Base-by-base conservation (phyloP, 129 eudicot species). In the Flaveria bidentis region DNA sequence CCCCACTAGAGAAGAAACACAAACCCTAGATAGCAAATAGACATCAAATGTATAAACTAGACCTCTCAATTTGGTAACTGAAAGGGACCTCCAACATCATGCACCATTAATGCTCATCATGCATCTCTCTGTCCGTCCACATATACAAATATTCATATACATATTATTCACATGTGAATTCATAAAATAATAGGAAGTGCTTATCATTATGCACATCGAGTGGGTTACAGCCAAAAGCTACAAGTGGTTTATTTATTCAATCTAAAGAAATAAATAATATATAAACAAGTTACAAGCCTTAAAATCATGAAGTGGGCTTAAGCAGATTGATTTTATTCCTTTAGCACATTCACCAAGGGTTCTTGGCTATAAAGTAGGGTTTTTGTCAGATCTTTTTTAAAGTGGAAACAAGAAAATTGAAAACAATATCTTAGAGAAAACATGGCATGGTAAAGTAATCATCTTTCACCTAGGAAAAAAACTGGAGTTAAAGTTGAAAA, bases 381-480 rank as follows among this genome's bases (percentile, higher is more conserved):
- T 80, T 69, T 76, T 82, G 90, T 88, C 92, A 83, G 90, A 78
- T 90, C 93, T 84, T 82, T 81, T 80, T 73, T 84, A 80, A 87
- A 69, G 85, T 85, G 74, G 78, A 51, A 74, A 56, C 69, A 68
- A 41, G 65, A 71, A 70, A 81, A 42, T 46, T 67, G 76, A 39
- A 69, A 78, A 74, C 55, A 63, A 69, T 73, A 63, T 77, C 46
- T 65, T 72, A 64, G 52, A 76, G 82, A 77, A 78, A 82, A 82
- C 86, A 87, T 77, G 88, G 86, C 84, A 84, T 82, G 87, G 87
- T 83, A 69, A 85, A 82, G 81, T 68, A 83, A 83, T 80, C 84
- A 87, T 84, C 81, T 68, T 64, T 53, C 76, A 62, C 79, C 47
- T 71, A 58, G 77, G 56, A 56, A 67, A 73, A 73, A 72, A 79